phyloP scores from a whole-genome alignment of 2,329 filamentous ascomycete species.

The Dothistroma septosporum region DNA sequence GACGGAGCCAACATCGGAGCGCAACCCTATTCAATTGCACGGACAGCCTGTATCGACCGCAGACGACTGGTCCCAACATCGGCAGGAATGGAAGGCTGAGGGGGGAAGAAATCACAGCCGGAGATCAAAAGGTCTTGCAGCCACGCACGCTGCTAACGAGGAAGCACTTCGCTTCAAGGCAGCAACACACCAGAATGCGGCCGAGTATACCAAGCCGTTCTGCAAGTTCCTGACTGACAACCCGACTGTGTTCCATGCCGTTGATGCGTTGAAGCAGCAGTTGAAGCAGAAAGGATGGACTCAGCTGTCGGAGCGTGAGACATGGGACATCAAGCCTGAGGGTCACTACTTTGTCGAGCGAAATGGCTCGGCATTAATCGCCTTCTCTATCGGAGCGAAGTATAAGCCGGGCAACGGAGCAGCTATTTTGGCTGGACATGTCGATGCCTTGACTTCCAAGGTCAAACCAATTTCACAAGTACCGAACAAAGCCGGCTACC shows the following conservation, averaged over 20 bases:
- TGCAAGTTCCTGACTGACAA: conserved; percentile 83
- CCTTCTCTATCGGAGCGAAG: conserved; percentile 74
- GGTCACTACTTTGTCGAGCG: conserved; percentile 87
- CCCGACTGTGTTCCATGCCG: conserved; percentile 89
- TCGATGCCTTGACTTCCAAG: conserved; percentile 85
- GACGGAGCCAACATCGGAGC: not conserved
- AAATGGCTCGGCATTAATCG: conserved; percentile 80
- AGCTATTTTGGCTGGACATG: conserved; percentile 84
- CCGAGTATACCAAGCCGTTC: conserved; percentile 42
- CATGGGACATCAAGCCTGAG: conserved; percentile 75
- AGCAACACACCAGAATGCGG: conserved; percentile 29
- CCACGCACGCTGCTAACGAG: conserved; percentile 1
- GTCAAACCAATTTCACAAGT: conserved; percentile 88
- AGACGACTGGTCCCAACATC: not conserved
- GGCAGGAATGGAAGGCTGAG: not conserved
- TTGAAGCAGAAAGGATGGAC: conserved; percentile 69
- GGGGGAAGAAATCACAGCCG: not conserved
- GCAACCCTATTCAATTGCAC: not conserved
- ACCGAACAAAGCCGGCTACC: conserved; percentile 76
- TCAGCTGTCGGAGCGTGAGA: conserved; percentile 73
- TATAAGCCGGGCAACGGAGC: conserved; percentile 83
- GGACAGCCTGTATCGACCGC: not conserved
- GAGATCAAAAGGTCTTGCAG: conserved; percentile 3
- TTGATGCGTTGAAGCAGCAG: conserved; percentile 71
- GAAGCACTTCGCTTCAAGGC: conserved; percentile 13